A percentile compares a stretch with the other conserved stretches of the same genome.
phyloP scores from a whole-genome alignment of 2,329 filamentous ascomycete species.

The Acrodontium crateriforme region DNA sequence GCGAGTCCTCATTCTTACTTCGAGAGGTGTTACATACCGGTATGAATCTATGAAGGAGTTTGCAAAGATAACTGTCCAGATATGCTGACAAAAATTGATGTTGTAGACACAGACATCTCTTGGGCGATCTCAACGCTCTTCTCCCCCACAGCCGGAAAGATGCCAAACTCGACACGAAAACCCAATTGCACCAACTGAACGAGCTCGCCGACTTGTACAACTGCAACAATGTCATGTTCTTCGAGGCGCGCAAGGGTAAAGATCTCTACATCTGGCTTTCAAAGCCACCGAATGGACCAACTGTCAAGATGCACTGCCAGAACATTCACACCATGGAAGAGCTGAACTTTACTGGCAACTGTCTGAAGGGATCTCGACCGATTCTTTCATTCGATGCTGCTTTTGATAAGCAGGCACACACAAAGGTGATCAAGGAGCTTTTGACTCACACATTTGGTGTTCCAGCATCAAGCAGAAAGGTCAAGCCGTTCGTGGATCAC shows the following conservation, averaged over 20 bases:
- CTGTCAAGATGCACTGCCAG: constrained; percentile 63
- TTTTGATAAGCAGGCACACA: constrained; percentile 59
- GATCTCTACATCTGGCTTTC: constrained; percentile 91
- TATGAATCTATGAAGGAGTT: constrained; percentile 23
- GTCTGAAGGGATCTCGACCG: constrained; percentile 81
- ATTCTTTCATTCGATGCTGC: constrained; percentile 81
- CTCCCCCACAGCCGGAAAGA: constrained; percentile 90
- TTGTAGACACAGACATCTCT: constrained; percentile 72
- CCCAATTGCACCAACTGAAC: constrained; percentile 68
- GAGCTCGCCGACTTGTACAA: constrained; percentile 69
- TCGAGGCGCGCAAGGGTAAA: constrained; percentile 86
- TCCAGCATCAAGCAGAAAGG: constrained; percentile 71
- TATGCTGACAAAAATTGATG: neutral
- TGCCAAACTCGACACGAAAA: constrained; percentile 92
- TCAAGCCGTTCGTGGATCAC: constrained; percentile 92
- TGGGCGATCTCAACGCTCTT: constrained; percentile 77
- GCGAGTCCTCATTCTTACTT: constrained; percentile 78
- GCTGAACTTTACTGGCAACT: constrained; percentile 92
- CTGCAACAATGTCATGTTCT: constrained; percentile 89
- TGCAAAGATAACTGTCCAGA: neutral
- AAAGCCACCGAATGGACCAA: constrained; percentile 75
- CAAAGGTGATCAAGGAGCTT: constrained; percentile 75
- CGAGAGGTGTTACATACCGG: constrained; percentile 81
- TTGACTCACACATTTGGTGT: constrained; percentile 86
- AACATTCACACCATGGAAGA: constrained; percentile 86